These are phyloP conservation scores for Penicillium daleae DNA, from an alignment of 495 filamentous ascomycete species.

Conservation along the genomic window DNA sequence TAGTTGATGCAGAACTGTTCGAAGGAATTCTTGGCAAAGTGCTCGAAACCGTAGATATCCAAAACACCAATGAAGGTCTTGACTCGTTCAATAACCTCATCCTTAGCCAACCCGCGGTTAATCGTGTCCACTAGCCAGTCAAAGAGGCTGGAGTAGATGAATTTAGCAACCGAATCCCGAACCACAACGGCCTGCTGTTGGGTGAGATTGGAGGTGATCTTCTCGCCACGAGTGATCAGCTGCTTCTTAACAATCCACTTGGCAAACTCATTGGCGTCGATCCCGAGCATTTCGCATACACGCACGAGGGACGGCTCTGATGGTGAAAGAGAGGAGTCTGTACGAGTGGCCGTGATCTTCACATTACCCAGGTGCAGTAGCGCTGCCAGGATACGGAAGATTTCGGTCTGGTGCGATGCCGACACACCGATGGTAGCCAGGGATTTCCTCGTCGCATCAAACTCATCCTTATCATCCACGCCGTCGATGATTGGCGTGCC, in stretches of 20 bases:
- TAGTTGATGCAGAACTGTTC: slow-evolving; percentile 99
- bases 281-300: slow-evolving; percentile 86
- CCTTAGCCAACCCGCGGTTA: slow-evolving; percentile 86
- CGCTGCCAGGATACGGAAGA: slow-evolving; percentile 90
- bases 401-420: slow-evolving; percentile 71
- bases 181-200: slow-evolving; percentile 95
- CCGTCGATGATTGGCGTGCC: slow-evolving; percentile 88
- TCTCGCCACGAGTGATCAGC: slow-evolving; percentile 93
- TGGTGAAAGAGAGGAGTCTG: slow-evolving; percentile 79
- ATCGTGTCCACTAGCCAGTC: slow-evolving; percentile 98
- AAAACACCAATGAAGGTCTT: slow-evolving; percentile 97
- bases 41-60: slow-evolving; percentile 99
- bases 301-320: slow-evolving; percentile 79
- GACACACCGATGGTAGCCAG: slow-evolving; percentile 86
- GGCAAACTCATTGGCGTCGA: slow-evolving; percentile 84
- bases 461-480: slow-evolving; percentile 94
- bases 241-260: slow-evolving; percentile 99
- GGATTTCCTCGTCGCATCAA: slow-evolving; percentile 82
- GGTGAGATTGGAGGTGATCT: slow-evolving; percentile 94
- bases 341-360: slow-evolving; percentile 88
- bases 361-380: slow-evolving; percentile 95
- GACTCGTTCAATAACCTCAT: slow-evolving; percentile 80
- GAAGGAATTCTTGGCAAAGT: slow-evolving; percentile 99
- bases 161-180: slow-evolving; percentile 96
- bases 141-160: slow-evolving; percentile 97